Evolutionary conservation across 305 asterid species (phyloP), one percentile per base, ranked within the genome.

Genomic region (Rubia peregrina): DNA sequence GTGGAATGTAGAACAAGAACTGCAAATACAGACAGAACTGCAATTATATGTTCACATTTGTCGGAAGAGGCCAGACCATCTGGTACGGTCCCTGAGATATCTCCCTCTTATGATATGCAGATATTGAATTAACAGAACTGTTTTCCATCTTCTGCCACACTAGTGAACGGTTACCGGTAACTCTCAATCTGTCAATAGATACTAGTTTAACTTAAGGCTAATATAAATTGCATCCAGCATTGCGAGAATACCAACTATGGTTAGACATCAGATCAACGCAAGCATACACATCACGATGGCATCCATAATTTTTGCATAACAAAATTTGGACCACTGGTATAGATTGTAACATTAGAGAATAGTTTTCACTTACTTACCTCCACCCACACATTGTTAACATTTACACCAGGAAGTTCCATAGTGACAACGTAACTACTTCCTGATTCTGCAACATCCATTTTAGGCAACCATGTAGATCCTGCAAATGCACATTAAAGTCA

Each of bases 321-420:
- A 43, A 7, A 53, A 22, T 11, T 9, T 42, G 11, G 30, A 0
- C 41, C 43, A 6, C 22, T 44, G 19, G 24, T 64, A 40, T 4
- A 43, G 6, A 33, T 3, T 65, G 51, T 13, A 64, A 40, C 33
- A 56, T n/a, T 30, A 26, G 9, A 17, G 67, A 36, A 69, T 0
- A 46, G 14, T 38, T 16, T 61, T 30, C n/a, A 40, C 76, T 80
- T 83, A 90, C 96, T 75, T 62, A 89, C 86, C 78, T 84, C 97
- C 76, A 90, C 89, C 79, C 78, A 82, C 61, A 90, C 78, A 69
- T 77, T 86, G 76, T 68, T 82, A 51, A 69, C 76, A 53, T 73
- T 76, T 73, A 83, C 90, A 56, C 97, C 95, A 1, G 97, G 96
- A 73, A 90, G 84, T 81, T 90, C 97, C 75, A 87, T 56, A 4